Evolutionary conservation across 148 eudicot genomes (phyloP).

Genomic region (Limonium bicolor): DNA sequence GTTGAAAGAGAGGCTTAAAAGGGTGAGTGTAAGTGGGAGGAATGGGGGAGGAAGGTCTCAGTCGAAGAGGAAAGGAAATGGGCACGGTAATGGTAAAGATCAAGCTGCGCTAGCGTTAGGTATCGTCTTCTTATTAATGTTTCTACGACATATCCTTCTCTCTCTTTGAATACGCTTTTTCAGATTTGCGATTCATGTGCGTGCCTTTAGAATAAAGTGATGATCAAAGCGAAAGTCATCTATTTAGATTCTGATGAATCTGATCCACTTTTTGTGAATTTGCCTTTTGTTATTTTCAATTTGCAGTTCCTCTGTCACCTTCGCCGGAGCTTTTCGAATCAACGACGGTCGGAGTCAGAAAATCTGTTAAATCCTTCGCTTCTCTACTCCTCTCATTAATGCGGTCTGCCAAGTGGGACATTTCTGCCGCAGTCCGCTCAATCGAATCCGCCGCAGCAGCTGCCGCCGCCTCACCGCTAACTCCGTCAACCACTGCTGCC

Average conservation of each 20-base stretch:
- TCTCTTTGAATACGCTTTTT: too few relatives aligned
- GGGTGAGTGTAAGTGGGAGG: slow-evolving; percentile 14
- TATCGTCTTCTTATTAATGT: background rate
- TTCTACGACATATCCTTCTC: background rate
- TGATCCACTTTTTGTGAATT: too few relatives aligned
- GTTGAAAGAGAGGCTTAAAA: slow-evolving; percentile 43
- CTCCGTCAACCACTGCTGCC: slow-evolving; percentile 6
- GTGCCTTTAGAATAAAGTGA: too few relatives aligned
- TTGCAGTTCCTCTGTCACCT: slow-evolving; percentile 47
- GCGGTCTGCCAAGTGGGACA: slow-evolving; percentile 94
- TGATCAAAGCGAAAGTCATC: too few relatives aligned
- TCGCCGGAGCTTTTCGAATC: slow-evolving; percentile 64
- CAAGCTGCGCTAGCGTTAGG: slow-evolving; percentile 5
- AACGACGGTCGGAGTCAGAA: slow-evolving; percentile 50
- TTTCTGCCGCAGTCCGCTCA: slow-evolving; percentile 73
- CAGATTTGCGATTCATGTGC: too few relatives aligned
- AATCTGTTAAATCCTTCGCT: slow-evolving; percentile 74
- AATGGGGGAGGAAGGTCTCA: slow-evolving; percentile 23
- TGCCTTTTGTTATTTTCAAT: too few relatives aligned
- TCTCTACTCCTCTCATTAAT: slow-evolving; percentile 65
- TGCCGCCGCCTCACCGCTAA: slow-evolving; percentile 1
- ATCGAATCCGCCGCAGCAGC: slow-evolving; percentile 50
- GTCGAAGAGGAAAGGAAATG: slow-evolving; percentile 38
- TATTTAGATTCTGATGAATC: too few relatives aligned
- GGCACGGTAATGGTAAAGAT: too few relatives aligned